Evolutionary conservation across 805 yeast genomes (phyloP).

Genomic region (Hanseniaspora lindneri): DNA sequence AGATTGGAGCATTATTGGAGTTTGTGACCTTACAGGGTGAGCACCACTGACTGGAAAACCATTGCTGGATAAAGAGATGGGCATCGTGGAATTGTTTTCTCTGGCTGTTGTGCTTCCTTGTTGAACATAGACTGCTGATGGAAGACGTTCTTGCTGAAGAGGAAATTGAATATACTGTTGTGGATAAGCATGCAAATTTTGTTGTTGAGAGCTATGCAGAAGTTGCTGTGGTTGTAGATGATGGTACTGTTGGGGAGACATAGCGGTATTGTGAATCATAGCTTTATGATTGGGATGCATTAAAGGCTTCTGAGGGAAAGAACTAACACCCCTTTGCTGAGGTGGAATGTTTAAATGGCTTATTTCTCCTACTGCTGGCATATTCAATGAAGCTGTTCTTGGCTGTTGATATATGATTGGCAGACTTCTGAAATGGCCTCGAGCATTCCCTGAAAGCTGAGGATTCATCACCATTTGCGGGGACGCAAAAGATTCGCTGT

Average conservation of each 20-base stretch:
- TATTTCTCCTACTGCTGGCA: neutral
- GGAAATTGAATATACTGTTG: neutral
- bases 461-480: neutral
- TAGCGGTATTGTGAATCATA: neutral
- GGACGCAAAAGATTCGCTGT: neutral
- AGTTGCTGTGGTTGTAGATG: neutral
- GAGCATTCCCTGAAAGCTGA: neutral
- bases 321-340: no score
- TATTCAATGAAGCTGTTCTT: neutral
- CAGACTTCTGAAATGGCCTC: neutral
- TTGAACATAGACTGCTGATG: neutral
- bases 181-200: neutral
- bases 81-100: no score
- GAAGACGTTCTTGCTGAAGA: neutral
- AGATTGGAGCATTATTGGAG: no score
- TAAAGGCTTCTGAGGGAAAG: no score
- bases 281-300: neutral
- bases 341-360: neutral
- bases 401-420: slow-evolving; percentile 10
- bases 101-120: neutral
- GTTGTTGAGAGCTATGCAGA: no score
- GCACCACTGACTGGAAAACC: no score
- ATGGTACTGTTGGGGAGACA: neutral
- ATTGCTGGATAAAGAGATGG: no score
- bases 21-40: neutral